Base-by-base conservation (phyloP, 2,329 filamentous ascomycete species). In the Akanthomyces muscarius region DNA sequence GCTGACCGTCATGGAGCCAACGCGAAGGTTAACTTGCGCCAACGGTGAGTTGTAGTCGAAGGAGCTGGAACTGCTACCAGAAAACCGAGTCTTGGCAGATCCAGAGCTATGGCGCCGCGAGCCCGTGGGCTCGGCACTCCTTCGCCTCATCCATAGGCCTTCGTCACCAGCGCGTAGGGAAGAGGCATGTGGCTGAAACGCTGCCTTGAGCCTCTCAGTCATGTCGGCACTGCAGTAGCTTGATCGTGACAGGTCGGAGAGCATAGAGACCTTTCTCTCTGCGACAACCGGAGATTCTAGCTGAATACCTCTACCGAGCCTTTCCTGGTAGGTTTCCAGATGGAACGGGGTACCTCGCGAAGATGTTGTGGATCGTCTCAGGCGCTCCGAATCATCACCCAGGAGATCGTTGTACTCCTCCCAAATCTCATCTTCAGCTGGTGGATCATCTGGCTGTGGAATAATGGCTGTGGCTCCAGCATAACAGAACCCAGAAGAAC, bases 371-470 rank as follows among this genome's bases (percentile, higher is more conserved):
- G 85, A 86, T 1, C 76, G 75, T 2, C 81, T 80, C 1, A 75
- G 75, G 66, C 78, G 77, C 38, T 70, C 63, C 1, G 72, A 72
- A 11, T 81, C 82, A 13, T 91, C 88, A 59, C 90, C 90, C 61
- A 97, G 84, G 14, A 97, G 78, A 69, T 97, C 94, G 67, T 98
- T 88, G 71, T 96, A 97, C 75, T 96, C 94, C 58, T 93, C 88
- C 94, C 94, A 98, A 1, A 97, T 84, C 71, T 97, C 94, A 69
- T 97, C 94, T 67, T 96, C 90, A 1, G 79, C 86, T 4, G 88
- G 81, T 0, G 86, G 87, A 4, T 86, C 85, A 51, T 80, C 80
- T 1, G 85, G 80, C 3, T 80, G 77, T 0, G 89, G 89, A 25
- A 90, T 79, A 2, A 91, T 76, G 7, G 90, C 61, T 18, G 87